Evolutionary conservation across 768 basidiomycete species (phyloP).

Genomic region (Leccinum aurantiacum): DNA sequence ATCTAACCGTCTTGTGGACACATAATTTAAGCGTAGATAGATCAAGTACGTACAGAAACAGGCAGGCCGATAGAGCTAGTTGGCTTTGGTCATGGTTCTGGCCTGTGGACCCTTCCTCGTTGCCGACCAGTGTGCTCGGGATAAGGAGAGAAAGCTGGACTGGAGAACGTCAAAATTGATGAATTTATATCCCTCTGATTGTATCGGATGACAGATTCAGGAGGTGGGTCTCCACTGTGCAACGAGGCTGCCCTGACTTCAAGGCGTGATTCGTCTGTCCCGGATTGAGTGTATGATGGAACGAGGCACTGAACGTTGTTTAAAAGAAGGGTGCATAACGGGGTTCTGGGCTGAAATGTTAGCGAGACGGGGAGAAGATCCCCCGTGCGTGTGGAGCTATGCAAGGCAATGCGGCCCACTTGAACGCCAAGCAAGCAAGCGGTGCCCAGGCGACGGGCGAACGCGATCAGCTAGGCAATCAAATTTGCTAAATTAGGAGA

Average conservation of each 20-base stretch:
- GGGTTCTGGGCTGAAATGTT: constrained; percentile 10
- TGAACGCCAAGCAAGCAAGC: constrained; percentile 12
- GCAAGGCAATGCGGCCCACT: constrained; percentile 14
- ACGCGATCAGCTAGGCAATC: constrained; percentile 8
- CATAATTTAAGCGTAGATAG: not conserved
- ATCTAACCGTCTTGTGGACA: not conserved
- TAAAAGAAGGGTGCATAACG: not conserved
- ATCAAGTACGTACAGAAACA: constrained; percentile 15
- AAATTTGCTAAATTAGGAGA: constrained; percentile 12
- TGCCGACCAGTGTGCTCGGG: not conserved
- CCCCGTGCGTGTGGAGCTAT: constrained; percentile 1
- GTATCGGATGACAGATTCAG: not conserved
- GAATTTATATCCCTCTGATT: constrained; percentile 1
- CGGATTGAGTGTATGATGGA: constrained; percentile 1
- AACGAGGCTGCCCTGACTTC: not conserved
- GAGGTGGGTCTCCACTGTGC: not conserved
- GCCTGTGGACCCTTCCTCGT: constrained; percentile 3
- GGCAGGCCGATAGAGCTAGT: not conserved
- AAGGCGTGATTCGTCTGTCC: not conserved
- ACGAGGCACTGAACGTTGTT: constrained; percentile 4
- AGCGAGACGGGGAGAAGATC: not conserved
- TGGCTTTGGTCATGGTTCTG: constrained; percentile 7
- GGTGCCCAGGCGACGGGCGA: constrained; percentile 18
- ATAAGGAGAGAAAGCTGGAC: not conserved
- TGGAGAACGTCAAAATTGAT: not conserved